A percentile compares a stretch with the other conserved stretches of the same genome.
phyloP scores from a whole-genome alignment of 2,329 filamentous ascomycete species.

The Bipolaris bicolor region DNA sequence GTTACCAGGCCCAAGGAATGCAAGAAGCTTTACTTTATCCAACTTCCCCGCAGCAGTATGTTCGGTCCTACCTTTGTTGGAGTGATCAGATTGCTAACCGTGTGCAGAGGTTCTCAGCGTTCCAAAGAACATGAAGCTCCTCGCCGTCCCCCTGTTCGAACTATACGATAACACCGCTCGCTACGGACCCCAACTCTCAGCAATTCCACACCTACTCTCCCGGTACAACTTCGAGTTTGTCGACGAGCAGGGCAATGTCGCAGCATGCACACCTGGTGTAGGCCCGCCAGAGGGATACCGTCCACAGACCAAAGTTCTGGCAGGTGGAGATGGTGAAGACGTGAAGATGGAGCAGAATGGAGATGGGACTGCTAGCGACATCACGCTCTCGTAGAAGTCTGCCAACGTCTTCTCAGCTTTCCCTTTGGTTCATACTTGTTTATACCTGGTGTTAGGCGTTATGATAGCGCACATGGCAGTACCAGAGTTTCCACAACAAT shows the following conservation, averaged over 20 bases:
- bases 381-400: conserved; percentile 39
- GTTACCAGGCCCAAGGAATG: conserved; percentile 97
- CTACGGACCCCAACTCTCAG: conserved; percentile 94
- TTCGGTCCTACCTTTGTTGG: conserved; percentile 11
- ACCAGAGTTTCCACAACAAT: background rate
- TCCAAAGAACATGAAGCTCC: conserved; percentile 99
- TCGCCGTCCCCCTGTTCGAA: conserved; percentile 95
- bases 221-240: conserved; percentile 98
- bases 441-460: conserved; percentile 10
- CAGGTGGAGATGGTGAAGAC: conserved; percentile 47
- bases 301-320: conserved; percentile 45
- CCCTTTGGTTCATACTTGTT: conserved; percentile 1
- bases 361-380: conserved; percentile 42
- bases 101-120: conserved; percentile 85
- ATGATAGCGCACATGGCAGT: background rate
- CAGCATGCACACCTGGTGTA: conserved; percentile 83
- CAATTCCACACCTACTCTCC: conserved; percentile 92
- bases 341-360: conserved; percentile 48
- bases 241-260: conserved; percentile 87
- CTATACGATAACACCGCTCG: conserved; percentile 96
- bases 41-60: conserved; percentile 87
- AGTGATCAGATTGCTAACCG: conserved; percentile 16
- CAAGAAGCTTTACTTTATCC: conserved; percentile 98
- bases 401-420: background rate
- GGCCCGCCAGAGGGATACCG: conserved; percentile 54